Evolutionary conservation across 2,329 filamentous ascomycete genomes (phyloP), one percentile per base, ranked within the genome.

Genomic region (Beauveria pseudobassiana): DNA sequence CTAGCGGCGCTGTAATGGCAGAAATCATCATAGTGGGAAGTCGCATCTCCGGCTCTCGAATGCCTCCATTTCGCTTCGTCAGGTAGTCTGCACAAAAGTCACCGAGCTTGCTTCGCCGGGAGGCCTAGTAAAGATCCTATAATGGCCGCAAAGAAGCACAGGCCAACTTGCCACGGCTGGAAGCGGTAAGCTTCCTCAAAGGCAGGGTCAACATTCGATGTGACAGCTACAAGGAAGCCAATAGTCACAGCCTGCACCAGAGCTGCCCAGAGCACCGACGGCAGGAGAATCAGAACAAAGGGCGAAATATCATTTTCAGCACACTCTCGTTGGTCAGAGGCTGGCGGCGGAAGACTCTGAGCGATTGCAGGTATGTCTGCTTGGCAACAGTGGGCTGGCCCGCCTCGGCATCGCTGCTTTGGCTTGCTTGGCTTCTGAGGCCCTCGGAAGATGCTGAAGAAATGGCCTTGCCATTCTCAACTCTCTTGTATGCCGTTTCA

Each of bases 31-130:
- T 76, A 5, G 79, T 79, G 1, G 82, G 82, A 5, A 86, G 70
- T n/a, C 83, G 75, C 82, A 86, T 85, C 67, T 85, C 82, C 0
- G 83, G 81, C 55, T 84, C 78, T n/a, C 82, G 75, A 22, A 86
- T 75, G 5, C 83, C 83, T 4, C 77, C 75, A 65, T 85, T 86
- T 30, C 75, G 74, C 58, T 70, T 73, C 0, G 83, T 85, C 24
- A 81, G 72, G 60, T 72, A 75, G 54, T 81, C 78, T n/a, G 20
- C 80, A 9, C 78, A 70, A 68, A 73, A 74, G 65, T 85, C 78
- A 2, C 76, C 77, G 1, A 80, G 65, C 34, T 74, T 70, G 0
- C 82, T 82, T 8, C 3, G 77, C 75, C 3, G 78, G 75, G n/a
- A 82, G 77, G 12, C 79, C 82, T 5, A 80, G 42, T 2, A 79